These are phyloP conservation scores for Pseudophaeomoniella oleicola DNA, from an alignment of 2,329 filamentous ascomycete species.

Conservation along the genomic window DNA sequence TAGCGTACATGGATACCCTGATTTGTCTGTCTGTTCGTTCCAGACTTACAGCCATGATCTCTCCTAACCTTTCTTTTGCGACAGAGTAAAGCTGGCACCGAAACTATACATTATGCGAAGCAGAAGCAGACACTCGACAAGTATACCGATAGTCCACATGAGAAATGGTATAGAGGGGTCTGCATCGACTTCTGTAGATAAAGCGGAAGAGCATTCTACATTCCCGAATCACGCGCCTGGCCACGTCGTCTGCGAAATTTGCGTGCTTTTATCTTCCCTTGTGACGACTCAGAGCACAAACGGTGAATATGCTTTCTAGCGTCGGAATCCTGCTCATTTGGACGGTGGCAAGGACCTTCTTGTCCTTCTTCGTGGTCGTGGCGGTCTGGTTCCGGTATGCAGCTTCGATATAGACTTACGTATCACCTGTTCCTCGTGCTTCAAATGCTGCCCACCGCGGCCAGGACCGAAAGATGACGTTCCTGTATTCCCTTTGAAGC, in stretches of 20 bases:
- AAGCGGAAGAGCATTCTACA: background rate
- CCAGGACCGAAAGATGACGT: background rate
- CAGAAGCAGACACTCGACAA: too few relatives aligned
- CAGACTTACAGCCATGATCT: too few relatives aligned
- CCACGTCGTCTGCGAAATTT: background rate
- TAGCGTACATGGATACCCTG: too few relatives aligned
- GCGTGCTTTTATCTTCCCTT: too few relatives aligned
- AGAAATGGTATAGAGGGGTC: background rate
- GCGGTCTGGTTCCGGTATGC: background rate
- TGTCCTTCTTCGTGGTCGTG: background rate
- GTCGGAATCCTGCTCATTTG: background rate
- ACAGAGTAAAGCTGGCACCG: too few relatives aligned
- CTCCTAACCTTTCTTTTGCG: too few relatives aligned
- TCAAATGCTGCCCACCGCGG: background rate
- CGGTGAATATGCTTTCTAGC: background rate
- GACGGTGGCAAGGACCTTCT: background rate
- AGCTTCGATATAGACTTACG: background rate
- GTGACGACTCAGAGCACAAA: too few relatives aligned
- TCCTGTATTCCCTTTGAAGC: background rate
- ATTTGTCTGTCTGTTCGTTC: too few relatives aligned
- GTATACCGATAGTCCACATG: background rate
- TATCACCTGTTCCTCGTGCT: background rate
- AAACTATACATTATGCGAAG: too few relatives aligned
- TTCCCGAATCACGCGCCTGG: background rate
- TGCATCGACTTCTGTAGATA: background rate